Conservation (phyloP, 345 rosid genomes). For the Geranium brycei region DNA sequence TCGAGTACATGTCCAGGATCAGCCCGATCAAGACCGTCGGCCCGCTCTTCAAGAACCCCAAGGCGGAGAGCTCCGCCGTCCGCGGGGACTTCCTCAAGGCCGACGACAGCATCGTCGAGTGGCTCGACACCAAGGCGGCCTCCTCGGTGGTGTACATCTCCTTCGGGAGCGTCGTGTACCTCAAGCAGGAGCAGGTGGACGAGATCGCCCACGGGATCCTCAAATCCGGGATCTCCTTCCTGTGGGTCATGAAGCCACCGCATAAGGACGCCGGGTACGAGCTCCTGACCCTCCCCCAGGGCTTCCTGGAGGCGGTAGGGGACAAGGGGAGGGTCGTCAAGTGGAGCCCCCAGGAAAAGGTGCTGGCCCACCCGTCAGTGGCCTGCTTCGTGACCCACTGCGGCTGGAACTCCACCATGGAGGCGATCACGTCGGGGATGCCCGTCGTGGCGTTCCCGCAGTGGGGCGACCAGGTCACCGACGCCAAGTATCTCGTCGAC, state of each 20-base stretch:
- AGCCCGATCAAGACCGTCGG: conserved; percentile 18
- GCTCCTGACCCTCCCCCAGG: conserved; percentile 11
- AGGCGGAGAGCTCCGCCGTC: conserved; percentile 6
- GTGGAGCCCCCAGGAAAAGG: conserved; percentile 21
- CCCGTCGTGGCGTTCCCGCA: conserved; percentile 20
- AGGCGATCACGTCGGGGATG: conserved; percentile 15
- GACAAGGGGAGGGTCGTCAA: conserved; percentile 11
- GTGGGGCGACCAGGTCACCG: conserved; percentile 21
- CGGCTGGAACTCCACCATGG: conserved; percentile 6
- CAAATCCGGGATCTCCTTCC: no score
- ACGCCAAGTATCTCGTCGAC: conserved; percentile 17
- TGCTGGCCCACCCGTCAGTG: conserved; percentile 11
- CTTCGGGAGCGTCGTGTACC: no score
- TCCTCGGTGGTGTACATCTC: no score
- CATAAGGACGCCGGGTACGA: conserved; percentile 2
- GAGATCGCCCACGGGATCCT: no score
- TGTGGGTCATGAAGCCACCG: not conserved
- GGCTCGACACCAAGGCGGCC: no score
- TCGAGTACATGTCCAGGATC: conserved; percentile 15
- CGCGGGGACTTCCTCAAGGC: no score
- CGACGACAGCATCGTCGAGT: no score
- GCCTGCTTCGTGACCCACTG: conserved; percentile 19
- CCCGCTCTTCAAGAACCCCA: conserved; percentile 15
- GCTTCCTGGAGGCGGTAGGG: conserved; percentile 12
- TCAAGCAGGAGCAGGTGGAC: no score